Percentiles rank a stretch among this genome's conserved stretches.
These are phyloP conservation scores for Calocera cornea DNA, from an alignment of 768 basidiomycete genomes.

Conservation along the genomic window DNA sequence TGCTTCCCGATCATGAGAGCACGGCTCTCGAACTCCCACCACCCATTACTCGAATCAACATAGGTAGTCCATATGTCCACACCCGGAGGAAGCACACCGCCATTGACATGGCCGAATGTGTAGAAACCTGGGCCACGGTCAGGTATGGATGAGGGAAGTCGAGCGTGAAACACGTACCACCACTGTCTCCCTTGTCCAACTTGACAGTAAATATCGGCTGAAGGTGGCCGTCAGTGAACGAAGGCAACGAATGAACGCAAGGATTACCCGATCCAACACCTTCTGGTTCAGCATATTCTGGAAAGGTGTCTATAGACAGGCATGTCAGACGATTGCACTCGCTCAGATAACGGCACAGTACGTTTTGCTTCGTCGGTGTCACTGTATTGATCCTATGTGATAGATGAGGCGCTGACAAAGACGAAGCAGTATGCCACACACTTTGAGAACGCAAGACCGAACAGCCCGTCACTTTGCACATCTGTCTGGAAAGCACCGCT, in stretches of 20 bases:
- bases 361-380: slow-evolving; percentile 23
- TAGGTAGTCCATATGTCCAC: slow-evolving; percentile 5
- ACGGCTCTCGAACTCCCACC: slow-evolving; percentile 28
- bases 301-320: slow-evolving; percentile 22
- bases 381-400: slow-evolving; percentile 25
- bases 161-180: slow-evolving; percentile 8
- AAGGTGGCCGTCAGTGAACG: background rate
- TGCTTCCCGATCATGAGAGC: background rate
- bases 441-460: slow-evolving; percentile 28
- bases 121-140: slow-evolving; percentile 22
- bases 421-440: background rate
- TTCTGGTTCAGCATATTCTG: slow-evolving; percentile 29
- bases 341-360: background rate
- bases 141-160: background rate
- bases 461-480: slow-evolving; percentile 27
- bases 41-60: slow-evolving; percentile 25
- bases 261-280: slow-evolving; percentile 11
- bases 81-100: slow-evolving; percentile 11
- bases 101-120: slow-evolving; percentile 30
- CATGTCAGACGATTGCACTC: background rate
- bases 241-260: background rate
- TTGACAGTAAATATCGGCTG: slow-evolving; percentile 19
- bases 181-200: slow-evolving; percentile 26
- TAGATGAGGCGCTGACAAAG: background rate
- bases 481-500: slow-evolving; percentile 25